Evolutionary conservation across 495 filamentous ascomycete species (phyloP), one percentile per base, ranked within the genome.

Genomic region (Cudoniella acicularis): DNA sequence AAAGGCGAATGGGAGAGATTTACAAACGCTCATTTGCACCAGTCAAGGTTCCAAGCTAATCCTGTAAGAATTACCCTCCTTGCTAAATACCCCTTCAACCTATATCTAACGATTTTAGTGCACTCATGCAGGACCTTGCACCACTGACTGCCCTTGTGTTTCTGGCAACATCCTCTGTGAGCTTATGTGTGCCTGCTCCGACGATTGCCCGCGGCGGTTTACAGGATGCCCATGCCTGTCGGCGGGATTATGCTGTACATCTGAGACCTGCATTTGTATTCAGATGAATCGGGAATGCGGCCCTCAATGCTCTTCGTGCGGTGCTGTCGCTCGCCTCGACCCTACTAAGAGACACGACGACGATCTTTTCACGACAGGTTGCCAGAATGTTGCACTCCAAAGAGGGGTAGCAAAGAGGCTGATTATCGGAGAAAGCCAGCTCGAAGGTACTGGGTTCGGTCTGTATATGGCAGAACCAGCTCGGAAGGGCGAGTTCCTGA

Each of bases 261-360:
- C 59, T 1, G 62, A 64, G 0, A 47, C 30, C 23, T 68, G 66
- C 45, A 64, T 64, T 30, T 68, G 66, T 27, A 52, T 66, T 8
- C 50, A 51, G 25, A 62, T 69, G 60, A 69, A 69, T 23, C 62
- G 88, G 3, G 88, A 91, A 69, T 91, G 88, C 62, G 87, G 90
- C 61, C 79, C 86, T 0, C 81, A 87, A 23, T 91, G 88, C 65
- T 74, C 76, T 16, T 75, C 71, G 10, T 91, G 87, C 60, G 87
- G 87, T 17, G 86, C 85, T 0, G 63, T 61, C 10, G 84, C 87
- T 45, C 77, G 83, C 1, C 73, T 85, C 4, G 81, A 89, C 66
- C 87, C 86, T 0, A 67, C 72, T 10, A 85, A 86, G 54, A 71
- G 75, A 22, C 73, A 83, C 47, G 69, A 86, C 45, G 76, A 83